phyloP scores from a whole-genome alignment of 805 yeast genomes.

The Saccharomycopsis malanga region DNA sequence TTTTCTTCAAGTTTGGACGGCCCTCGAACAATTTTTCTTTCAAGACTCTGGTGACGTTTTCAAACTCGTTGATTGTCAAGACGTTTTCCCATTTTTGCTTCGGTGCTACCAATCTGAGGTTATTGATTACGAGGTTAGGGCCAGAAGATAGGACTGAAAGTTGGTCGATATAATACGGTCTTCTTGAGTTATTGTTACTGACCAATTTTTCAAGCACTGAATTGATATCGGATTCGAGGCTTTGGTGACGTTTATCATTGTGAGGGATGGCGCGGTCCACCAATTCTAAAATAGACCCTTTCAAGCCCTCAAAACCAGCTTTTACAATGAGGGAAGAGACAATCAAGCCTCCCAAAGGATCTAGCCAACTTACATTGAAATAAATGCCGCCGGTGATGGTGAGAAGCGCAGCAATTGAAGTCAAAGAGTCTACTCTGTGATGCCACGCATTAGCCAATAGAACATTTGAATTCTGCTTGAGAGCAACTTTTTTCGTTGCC shows the following conservation, averaged over 20 bases:
- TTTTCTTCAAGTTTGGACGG: constrained; percentile 19
- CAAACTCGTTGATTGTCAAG: constrained; percentile 35
- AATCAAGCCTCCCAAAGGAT: constrained; percentile 83
- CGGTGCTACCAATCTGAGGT: constrained; percentile 33
- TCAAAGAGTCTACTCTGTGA: constrained; percentile 89
- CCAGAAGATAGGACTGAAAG: constrained; percentile 50
- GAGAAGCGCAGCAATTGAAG: constrained; percentile 81
- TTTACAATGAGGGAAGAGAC: constrained; percentile 77
- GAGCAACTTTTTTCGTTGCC: constrained; percentile 77
- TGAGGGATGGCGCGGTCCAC: constrained; percentile 62
- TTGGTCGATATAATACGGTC: constrained; percentile 33
- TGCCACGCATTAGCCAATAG: constrained; percentile 98
- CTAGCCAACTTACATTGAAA: constrained; percentile 74
- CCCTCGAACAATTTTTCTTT: constrained; percentile 15
- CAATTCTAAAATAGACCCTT: constrained; percentile 64
- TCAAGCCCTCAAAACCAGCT: constrained; percentile 77
- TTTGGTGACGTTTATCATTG: constrained; percentile 42
- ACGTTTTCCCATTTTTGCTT: constrained; percentile 40
- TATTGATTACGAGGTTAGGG: constrained; percentile 43
- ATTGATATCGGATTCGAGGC: constrained; percentile 35
- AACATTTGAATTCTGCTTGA: constrained; percentile 74
- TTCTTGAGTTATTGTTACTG: constrained; percentile 37
- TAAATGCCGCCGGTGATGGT: constrained; percentile 84
- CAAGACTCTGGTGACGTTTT: constrained; percentile 30
- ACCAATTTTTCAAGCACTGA: constrained; percentile 30